Evolutionary conservation across 495 filamentous ascomycete genomes (phyloP).

Genomic region (Geopyxis carbonaria): DNA sequence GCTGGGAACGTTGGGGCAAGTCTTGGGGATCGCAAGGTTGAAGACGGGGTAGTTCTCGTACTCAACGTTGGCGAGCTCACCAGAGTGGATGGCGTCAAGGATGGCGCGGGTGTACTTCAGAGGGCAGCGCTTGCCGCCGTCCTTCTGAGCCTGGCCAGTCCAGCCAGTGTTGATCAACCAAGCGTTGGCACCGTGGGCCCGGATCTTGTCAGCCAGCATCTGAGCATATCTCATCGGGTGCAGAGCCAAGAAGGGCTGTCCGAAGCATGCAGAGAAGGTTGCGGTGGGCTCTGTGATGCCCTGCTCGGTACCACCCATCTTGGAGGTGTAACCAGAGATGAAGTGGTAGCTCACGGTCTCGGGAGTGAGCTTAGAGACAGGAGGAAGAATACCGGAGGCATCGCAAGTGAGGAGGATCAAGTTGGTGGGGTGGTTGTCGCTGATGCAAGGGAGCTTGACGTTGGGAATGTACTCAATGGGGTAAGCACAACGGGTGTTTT

Average conservation of each 20-base stretch:
- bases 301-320: slow-evolving; percentile 98
- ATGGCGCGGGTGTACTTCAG: slow-evolving; percentile 98
- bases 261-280: slow-evolving; percentile 98
- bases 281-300: slow-evolving; percentile 93
- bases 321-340: slow-evolving; percentile 98
- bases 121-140: slow-evolving; percentile 94
- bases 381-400: slow-evolving; percentile 89
- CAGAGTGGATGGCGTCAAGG: slow-evolving; percentile 91
- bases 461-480: slow-evolving; percentile 97
- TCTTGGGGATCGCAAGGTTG: slow-evolving; percentile 82
- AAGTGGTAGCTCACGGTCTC: slow-evolving; percentile 94
- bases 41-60: slow-evolving; percentile 94
- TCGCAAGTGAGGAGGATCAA: slow-evolving; percentile 97
- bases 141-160: slow-evolving; percentile 89
- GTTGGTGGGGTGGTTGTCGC: slow-evolving; percentile 77
- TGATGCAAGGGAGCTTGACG: slow-evolving; percentile 92
- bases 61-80: slow-evolving; percentile 74
- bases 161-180: slow-evolving; percentile 99
- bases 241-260: slow-evolving; percentile 94
- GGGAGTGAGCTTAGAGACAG: slow-evolving; percentile 90
- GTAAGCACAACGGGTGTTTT: slow-evolving; percentile 93
- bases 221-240: slow-evolving; percentile 98
- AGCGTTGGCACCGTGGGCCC: slow-evolving; percentile 83
- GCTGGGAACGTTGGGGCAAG: slow-evolving; percentile 66
- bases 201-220: slow-evolving; percentile 97